These are phyloP conservation scores for Vigna mungo DNA, from an alignment of 306 rosid genomes.

Conservation along the genomic window DNA sequence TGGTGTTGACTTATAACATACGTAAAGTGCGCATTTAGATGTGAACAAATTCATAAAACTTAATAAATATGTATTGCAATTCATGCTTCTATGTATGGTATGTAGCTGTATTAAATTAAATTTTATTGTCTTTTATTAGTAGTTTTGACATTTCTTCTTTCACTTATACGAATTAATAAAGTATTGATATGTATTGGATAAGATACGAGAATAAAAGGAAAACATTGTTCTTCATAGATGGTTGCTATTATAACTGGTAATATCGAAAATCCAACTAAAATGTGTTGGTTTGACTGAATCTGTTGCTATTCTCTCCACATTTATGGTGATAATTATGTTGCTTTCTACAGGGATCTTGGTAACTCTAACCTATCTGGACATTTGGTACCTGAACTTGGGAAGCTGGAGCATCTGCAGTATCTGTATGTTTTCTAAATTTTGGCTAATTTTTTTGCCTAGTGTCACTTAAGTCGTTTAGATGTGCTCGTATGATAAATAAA, in stretches of 20 bases:
- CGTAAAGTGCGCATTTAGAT: not conserved
- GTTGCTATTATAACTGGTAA: not conserved
- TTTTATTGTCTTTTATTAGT: not conserved
- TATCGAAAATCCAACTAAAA: not conserved
- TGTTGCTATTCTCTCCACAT: not conserved
- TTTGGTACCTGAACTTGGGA: constrained; percentile 87
- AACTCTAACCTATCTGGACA: constrained; percentile 94
- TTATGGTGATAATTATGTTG: constrained; percentile 31
- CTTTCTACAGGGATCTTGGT: constrained; percentile 81
- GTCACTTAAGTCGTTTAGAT: not conserved
- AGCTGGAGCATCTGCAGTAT: constrained; percentile 86
- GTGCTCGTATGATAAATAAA: not conserved
- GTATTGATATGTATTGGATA: not conserved
- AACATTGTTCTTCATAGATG: not conserved
- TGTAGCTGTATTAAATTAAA: not conserved
- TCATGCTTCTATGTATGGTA: not conserved
- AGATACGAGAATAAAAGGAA: not conserved
- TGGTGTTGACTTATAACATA: not conserved
- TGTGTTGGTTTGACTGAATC: constrained; percentile 19
- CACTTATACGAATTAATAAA: not conserved
- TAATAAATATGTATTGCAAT: not conserved
- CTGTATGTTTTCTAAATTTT: constrained; percentile 61
- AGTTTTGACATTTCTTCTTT: not conserved
- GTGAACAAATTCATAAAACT: not conserved
- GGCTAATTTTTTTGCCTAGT: not conserved